phyloP scores from a whole-genome alignment of 2,329 filamentous ascomycete species.

The Phaeomoniella chlamydospora region DNA sequence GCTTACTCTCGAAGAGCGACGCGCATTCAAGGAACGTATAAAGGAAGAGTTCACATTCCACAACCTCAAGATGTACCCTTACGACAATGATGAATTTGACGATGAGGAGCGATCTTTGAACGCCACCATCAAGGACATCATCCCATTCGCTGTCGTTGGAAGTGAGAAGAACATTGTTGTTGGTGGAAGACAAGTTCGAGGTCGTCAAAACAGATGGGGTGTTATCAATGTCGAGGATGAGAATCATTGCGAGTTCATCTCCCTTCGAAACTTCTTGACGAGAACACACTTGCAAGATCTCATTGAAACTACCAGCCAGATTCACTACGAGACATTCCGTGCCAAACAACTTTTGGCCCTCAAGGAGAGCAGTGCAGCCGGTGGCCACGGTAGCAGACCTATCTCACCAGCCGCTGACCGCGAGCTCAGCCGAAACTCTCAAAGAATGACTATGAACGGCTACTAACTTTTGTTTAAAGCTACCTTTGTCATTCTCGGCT shows the following conservation, averaged over 20 bases:
- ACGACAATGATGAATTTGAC: constrained; percentile 98
- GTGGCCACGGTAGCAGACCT: constrained; percentile 63
- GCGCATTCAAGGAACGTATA: constrained; percentile 96
- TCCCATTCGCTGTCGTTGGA: constrained; percentile 94
- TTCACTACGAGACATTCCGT: constrained; percentile 99
- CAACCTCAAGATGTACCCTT: constrained; percentile 99
- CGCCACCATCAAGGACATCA: constrained; percentile 90
- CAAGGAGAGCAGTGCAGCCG: constrained; percentile 92
- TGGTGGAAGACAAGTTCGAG: constrained; percentile 91
- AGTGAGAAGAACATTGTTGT: constrained; percentile 97
- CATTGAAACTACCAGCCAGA: constrained; percentile 98
- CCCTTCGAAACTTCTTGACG: constrained; percentile 95
- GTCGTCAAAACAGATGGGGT: constrained; percentile 97
- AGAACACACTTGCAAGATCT: constrained; percentile 96
- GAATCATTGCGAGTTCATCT: constrained; percentile 98
- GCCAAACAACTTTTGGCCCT: constrained; percentile 95
- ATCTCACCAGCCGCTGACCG: constrained; percentile 92
- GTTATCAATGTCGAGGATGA: constrained; percentile 99
- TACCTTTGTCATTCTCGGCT: not conserved
- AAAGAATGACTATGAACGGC: constrained; percentile 97
- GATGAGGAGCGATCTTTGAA: constrained; percentile 91
- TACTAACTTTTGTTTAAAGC: constrained; percentile 45
- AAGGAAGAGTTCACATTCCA: constrained; percentile 99
- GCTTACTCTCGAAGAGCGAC: constrained; percentile 86
- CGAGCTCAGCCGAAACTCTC: constrained; percentile 91